Percentiles rank a stretch among this genome's conserved stretches.
Evolutionary conservation across 2,329 filamentous ascomycete genomes (phyloP).

Genomic region (Fusarium oxysporum): DNA sequence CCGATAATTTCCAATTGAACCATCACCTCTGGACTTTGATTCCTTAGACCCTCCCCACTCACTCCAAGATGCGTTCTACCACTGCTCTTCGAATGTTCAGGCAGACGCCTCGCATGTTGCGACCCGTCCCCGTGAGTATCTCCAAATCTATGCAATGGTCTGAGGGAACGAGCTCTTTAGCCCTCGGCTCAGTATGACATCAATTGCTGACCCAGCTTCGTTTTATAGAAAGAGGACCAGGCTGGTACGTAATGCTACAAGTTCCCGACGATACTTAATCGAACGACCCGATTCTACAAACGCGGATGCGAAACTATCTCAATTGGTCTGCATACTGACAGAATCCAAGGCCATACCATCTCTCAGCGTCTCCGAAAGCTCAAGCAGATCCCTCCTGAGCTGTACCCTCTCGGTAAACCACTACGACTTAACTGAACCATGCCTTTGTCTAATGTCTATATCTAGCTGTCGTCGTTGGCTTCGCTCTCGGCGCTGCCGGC

Average conservation of each 20-base stretch:
- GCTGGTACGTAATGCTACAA: conserved; percentile 65
- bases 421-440: conserved; percentile 28
- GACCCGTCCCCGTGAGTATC: conserved; percentile 75
- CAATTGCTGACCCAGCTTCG: conserved; percentile 41
- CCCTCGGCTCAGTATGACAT: conserved; percentile 37
- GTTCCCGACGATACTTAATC: conserved; percentile 21
- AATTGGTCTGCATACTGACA: conserved; percentile 41
- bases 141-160: conserved; percentile 23
- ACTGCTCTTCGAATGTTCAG: conserved; percentile 74
- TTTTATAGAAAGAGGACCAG: conserved; percentile 72
- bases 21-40: conserved; percentile 45
- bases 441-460: conserved; percentile 41
- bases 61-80: conserved; percentile 73
- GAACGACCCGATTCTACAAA: conserved; percentile 24
- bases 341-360: conserved; percentile 84
- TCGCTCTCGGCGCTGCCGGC: conserved; percentile 81
- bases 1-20: conserved; percentile 50
- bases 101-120: conserved; percentile 74
- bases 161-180: conserved; percentile 38
- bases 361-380: conserved; percentile 93
- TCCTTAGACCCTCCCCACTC: conserved; percentile 47
- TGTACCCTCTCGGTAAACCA: conserved; percentile 87
- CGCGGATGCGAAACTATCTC: conserved; percentile 16
- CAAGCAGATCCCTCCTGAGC: conserved; percentile 90
- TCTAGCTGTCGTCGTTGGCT: conserved; percentile 85